Percentiles rank a stretch among this genome's conserved stretches.
These are phyloP conservation scores for Tolypocladium sp. DNA, from an alignment of 2,329 filamentous ascomycete genomes.

Conservation along the genomic window DNA sequence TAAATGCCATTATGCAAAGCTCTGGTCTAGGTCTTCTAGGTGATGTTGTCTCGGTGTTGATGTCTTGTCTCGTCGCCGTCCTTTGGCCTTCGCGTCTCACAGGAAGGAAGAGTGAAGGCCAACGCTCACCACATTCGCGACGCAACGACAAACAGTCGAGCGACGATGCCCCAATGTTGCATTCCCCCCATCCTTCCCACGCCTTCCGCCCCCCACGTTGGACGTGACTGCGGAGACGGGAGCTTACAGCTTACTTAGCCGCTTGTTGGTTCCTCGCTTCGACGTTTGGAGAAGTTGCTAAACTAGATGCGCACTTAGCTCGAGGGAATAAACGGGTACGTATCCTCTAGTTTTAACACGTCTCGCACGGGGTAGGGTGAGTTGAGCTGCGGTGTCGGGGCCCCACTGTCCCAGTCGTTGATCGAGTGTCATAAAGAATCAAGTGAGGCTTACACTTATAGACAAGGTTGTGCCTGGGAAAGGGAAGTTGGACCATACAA, in stretches of 20 bases:
- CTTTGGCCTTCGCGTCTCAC: neutral
- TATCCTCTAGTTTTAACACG: too few species aligned
- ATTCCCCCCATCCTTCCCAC: neutral
- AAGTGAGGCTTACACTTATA: neutral
- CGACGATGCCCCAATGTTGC: neutral
- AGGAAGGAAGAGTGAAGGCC: neutral
- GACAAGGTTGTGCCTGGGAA: too few species aligned
- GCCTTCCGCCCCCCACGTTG: neutral
- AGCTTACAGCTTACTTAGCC: neutral
- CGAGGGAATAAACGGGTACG: too few species aligned
- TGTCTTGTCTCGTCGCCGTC: neutral
- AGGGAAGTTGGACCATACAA: neutral
- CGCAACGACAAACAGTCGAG: neutral
- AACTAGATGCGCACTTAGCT: neutral
- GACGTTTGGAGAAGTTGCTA: neutral
- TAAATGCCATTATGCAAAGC: conserved; percentile 29
- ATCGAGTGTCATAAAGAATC: neutral
- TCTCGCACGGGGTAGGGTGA: too few species aligned
- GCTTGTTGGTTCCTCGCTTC: neutral
- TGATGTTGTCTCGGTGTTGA: neutral
- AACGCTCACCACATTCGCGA: neutral
- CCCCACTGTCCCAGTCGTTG: too few species aligned
- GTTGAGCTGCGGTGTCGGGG: too few species aligned
- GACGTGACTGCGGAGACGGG: neutral
- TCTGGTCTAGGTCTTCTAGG: too few species aligned